Evolutionary conservation across 805 yeast genomes (phyloP), one percentile per base, ranked within the genome.

Genomic region (Lipomyces lipofer): DNA sequence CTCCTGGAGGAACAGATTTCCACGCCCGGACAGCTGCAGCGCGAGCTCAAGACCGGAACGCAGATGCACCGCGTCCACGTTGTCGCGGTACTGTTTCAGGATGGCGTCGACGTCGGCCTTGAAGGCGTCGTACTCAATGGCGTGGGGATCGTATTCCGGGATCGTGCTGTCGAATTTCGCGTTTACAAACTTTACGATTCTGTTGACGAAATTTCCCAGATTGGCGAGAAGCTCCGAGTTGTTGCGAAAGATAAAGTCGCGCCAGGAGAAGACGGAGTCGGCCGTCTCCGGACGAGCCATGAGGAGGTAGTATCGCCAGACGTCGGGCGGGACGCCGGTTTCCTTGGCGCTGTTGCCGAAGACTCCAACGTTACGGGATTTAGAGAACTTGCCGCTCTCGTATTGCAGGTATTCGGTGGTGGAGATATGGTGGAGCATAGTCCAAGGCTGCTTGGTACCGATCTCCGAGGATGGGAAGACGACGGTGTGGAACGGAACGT

Each of bases 401-500:
- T 94, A 94, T 73, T 94, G 98, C 67, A 94, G 78, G 69, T 94
- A 94, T 33, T 60, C 99, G 10, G 99, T 94, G 43, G 99, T 91
- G 69, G 84, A 87, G 64, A 94, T 74, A 71, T 91, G 96, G 67
- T 89, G 88, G 63, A 91, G 78, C 81, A 82, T 84, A 56, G 97
- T 90, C 98, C 98, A 94, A 45, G 77, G 67, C 53, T 92, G 92
- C 17, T 78, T 73, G 15, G 99, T 91, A 71, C 98, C 99, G 43
- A 94, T 74, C 73, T 84, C 86, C 25, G 95, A 75, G 40, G 95
- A 84, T 56, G 99, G 99, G 89, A 92, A 94, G 52, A 94, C 95
- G 52, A 94, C 99, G 1, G 97, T 86, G 70, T 94, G 99, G 88
- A 94, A 94, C 29, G 98, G 97, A 66, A 91, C 97, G 69, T 94